These are phyloP conservation scores for Platanthera zijinensis DNA, from an alignment of 106 monocot genomes.

Conservation along the genomic window DNA sequence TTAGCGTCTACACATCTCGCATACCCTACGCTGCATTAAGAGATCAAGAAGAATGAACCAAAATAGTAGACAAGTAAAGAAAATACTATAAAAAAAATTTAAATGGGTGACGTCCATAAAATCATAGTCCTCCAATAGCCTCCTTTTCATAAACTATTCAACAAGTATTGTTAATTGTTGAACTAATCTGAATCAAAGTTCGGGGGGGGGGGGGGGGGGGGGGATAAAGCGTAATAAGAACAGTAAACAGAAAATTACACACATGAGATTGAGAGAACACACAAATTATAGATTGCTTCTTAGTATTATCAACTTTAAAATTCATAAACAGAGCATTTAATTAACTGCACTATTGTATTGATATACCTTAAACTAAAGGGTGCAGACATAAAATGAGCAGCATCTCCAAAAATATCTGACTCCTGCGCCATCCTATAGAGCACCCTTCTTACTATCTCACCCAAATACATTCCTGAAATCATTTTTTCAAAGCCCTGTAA, in stretches of 20 bases:
- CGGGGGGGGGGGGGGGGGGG: no score
- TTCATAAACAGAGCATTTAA: background rate
- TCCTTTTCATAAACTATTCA: no score
- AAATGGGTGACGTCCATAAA: no score
- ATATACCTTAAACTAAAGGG: conserved; percentile 69
- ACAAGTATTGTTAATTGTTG: no score
- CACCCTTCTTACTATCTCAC: conserved; percentile 84
- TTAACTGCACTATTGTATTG: background rate
- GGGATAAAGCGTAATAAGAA: background rate
- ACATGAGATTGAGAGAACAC: background rate
- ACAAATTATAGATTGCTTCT: background rate
- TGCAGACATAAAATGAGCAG: conserved; percentile 34
- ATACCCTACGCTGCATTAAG: background rate
- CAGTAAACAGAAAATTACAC: background rate
- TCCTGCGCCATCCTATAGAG: conserved; percentile 58
- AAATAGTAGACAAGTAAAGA: no score
- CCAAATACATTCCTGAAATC: conserved; percentile 96
- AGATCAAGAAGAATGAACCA: background rate
- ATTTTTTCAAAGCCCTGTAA: conserved; percentile 96
- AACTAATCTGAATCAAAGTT: no score
- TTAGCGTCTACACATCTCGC: no score
- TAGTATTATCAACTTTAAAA: background rate
- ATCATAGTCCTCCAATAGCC: no score
- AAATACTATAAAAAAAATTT: no score
- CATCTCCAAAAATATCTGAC: conserved; percentile 71